phyloP scores from a whole-genome alignment of 306 rosid genomes.

The Inga oerstediana region DNA sequence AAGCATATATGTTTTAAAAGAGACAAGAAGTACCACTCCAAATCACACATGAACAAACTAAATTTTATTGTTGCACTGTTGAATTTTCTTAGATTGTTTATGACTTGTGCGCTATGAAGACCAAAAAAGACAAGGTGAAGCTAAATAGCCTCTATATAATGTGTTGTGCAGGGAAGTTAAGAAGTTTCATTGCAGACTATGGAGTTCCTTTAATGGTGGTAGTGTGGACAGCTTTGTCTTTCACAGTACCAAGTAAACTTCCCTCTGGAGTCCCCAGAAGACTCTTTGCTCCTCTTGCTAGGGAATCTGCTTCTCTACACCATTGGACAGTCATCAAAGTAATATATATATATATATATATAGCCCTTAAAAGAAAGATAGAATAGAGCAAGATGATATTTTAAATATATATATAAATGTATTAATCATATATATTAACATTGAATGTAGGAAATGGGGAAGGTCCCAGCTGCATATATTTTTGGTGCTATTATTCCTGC shows the following conservation, averaged over 20 bases:
- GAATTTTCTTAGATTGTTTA: background rate
- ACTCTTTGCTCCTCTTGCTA: conserved; percentile 71
- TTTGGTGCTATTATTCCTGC: conserved; percentile 84
- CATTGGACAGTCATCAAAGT: conserved; percentile 87
- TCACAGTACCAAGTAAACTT: conserved; percentile 55
- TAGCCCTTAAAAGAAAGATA: background rate
- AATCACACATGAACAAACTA: background rate
- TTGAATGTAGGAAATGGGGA: conserved; percentile 76
- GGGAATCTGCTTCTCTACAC: conserved; percentile 70
- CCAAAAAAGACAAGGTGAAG: background rate
- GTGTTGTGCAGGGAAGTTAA: conserved; percentile 53
- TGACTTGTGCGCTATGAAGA: background rate
- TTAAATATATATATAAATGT: too few species aligned
- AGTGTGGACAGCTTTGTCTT: conserved; percentile 78
- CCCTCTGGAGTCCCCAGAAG: conserved; percentile 85
- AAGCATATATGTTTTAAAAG: background rate
- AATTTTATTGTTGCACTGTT: background rate
- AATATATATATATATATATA: background rate
- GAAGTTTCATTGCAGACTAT: conserved; percentile 80
- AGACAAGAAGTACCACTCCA: background rate
- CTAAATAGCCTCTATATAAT: background rate
- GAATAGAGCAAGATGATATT: too few species aligned
- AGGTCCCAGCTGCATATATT: conserved; percentile 61
- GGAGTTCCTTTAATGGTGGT: conserved; percentile 89
- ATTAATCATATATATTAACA: background rate